Percentiles rank a stretch among this genome's conserved stretches.
Evolutionary conservation across 768 basidiomycete genomes (phyloP).

Genomic region (Cystobasidium tubakii): DNA sequence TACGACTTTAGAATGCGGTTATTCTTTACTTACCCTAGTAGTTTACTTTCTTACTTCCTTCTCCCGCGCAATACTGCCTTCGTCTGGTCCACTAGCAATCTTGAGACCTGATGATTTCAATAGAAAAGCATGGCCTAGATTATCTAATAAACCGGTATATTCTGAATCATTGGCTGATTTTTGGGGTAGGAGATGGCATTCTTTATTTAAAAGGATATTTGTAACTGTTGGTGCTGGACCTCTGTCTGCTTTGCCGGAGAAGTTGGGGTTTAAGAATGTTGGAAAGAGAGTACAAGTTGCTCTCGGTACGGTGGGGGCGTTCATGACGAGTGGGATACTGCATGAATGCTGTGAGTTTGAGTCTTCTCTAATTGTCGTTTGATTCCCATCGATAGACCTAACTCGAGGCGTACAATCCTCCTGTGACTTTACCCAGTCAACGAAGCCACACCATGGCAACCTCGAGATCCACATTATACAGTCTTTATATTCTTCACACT

Average conservation of each 20-base stretch:
- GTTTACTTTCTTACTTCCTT: not conserved
- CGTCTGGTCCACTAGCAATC: not conserved
- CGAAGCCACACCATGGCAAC: constrained; percentile 18
- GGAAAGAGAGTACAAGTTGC: not conserved
- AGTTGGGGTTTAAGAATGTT: not conserved
- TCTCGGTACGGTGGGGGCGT: constrained; percentile 6
- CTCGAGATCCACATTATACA: constrained; percentile 19
- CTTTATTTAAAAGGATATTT: constrained; percentile 25
- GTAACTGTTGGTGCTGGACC: not conserved
- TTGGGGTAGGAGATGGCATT: constrained; percentile 32
- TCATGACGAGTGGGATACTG: constrained; percentile 19
- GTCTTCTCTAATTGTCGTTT: too few species aligned
- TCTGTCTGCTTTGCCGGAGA: not conserved
- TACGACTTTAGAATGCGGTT: constrained; percentile 21
- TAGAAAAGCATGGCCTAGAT: constrained; percentile 25
- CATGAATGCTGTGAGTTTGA: constrained; percentile 28
- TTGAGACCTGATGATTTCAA: not conserved
- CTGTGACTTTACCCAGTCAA: constrained; percentile 31
- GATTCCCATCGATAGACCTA: not conserved
- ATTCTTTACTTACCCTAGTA: constrained; percentile 6
- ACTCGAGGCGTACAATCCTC: too few species aligned
- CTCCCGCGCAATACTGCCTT: not conserved
- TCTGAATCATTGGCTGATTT: constrained; percentile 21
- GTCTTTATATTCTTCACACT: constrained; percentile 22
- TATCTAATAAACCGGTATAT: not conserved